A percentile compares a stretch with the other conserved stretches of the same genome.
These are phyloP conservation scores for Moniliella sp. DNA, from an alignment of 1,284 basidiomycete species.

Conservation along the genomic window DNA sequence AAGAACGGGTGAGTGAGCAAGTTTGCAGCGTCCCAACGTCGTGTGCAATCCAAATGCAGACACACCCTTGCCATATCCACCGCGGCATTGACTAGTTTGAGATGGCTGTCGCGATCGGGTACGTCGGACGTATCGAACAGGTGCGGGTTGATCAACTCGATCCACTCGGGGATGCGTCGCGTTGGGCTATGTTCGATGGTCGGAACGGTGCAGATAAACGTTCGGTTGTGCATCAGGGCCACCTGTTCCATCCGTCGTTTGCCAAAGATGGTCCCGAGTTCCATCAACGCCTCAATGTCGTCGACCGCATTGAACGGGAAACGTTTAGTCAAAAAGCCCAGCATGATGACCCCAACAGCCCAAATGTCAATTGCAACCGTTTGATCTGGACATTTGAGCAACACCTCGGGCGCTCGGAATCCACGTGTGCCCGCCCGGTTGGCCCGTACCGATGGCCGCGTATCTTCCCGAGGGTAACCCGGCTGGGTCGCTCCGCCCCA, in stretches of 20 bases:
- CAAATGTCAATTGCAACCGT: conserved; percentile 86
- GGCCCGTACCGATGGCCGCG: conserved; percentile 56
- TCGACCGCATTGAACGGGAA: conserved; percentile 91
- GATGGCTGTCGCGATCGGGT: conserved; percentile 16
- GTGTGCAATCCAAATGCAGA: conserved; percentile 23
- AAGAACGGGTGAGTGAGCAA: conserved; percentile 23
- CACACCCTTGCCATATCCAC: conserved; percentile 21
- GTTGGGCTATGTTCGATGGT: background rate
- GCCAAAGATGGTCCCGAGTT: conserved; percentile 73
- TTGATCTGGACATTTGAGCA: conserved; percentile 84
- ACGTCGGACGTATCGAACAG: conserved; percentile 11
- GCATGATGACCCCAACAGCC: conserved; percentile 74
- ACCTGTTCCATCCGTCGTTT: conserved; percentile 59
- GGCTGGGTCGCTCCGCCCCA: no score
- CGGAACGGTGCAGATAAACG: background rate
- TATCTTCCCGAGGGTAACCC: conserved; percentile 26
- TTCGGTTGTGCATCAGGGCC: conserved; percentile 55
- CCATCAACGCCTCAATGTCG: conserved; percentile 82
- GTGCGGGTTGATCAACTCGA: conserved; percentile 18
- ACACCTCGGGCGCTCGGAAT: conserved; percentile 85
- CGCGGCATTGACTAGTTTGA: conserved; percentile 14
- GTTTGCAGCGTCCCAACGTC: conserved; percentile 16
- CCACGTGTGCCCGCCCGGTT: conserved; percentile 90
- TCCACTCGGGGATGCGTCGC: conserved; percentile 15
- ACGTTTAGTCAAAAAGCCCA: conserved; percentile 74